phyloP scores from a whole-genome alignment of 495 filamentous ascomycete species.

The Penicillium macrosclerotiorum region DNA sequence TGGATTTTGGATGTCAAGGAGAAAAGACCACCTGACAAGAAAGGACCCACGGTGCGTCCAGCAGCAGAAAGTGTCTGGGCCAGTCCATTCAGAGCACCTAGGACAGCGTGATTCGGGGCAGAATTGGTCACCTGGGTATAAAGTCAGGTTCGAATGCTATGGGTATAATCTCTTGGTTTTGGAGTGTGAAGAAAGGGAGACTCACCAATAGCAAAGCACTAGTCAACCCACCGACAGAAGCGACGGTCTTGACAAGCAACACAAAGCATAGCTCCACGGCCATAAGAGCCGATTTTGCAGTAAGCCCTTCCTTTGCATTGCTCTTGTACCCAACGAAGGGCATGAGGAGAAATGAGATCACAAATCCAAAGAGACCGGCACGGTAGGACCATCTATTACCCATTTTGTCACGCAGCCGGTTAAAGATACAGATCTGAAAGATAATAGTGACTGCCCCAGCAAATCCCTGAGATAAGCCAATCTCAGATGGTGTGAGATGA shows the following conservation, averaged over 20 bases:
- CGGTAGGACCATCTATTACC: conserved; percentile 86
- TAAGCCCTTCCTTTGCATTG: conserved; percentile 45
- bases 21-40: conserved; percentile 82
- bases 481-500: conserved; percentile 68
- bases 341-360: conserved; percentile 79
- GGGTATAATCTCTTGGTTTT: too few species aligned
- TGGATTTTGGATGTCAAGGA: conserved; percentile 64
- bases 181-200: too few species aligned
- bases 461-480: conserved; percentile 83
- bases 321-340: conserved; percentile 81
- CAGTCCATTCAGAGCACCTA: conserved; percentile 89
- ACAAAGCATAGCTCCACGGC: conserved; percentile 70
- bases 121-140: conserved; percentile 98
- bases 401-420: conserved; percentile 71
- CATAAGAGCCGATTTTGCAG: conserved; percentile 61
- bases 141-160: too few species aligned
- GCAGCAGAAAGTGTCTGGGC: conserved; percentile 93
- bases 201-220: conserved; percentile 81
- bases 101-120: conserved; percentile 76
- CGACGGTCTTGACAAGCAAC: conserved; percentile 83
- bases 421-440: conserved; percentile 85
- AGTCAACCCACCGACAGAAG: conserved; percentile 83
- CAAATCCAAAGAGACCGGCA: conserved; percentile 75
- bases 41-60: conserved; percentile 83
- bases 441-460: conserved; percentile 80